These are phyloP conservation scores for Candida sp. DNA, from an alignment of 1,139 yeast genomes.

Conservation along the genomic window DNA sequence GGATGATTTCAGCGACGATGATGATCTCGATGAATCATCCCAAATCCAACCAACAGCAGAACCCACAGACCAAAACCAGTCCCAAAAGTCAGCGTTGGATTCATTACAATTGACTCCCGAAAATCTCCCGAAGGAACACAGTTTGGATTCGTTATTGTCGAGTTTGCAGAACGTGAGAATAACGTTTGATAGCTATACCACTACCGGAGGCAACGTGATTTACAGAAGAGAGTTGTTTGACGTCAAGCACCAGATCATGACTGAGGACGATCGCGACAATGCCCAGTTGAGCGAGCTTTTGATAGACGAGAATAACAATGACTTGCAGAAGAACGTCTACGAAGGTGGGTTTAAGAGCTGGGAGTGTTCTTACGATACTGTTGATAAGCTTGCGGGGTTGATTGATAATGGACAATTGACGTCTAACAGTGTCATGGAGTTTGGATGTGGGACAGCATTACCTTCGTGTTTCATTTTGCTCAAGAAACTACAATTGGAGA, in stretches of 20 bases:
- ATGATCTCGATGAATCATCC: slow-evolving; percentile 10
- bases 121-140: slow-evolving; percentile 35
- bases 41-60: neutral
- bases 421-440: slow-evolving; percentile 50
- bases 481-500: slow-evolving; percentile 21
- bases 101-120: slow-evolving; percentile 22
- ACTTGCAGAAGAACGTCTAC: slow-evolving; percentile 74
- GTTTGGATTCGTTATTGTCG: slow-evolving; percentile 33
- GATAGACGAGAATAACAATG: slow-evolving; percentile 62
- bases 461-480: slow-evolving; percentile 68
- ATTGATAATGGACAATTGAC: slow-evolving; percentile 17
- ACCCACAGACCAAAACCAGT: neutral
- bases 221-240: slow-evolving; percentile 82
- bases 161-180: slow-evolving; percentile 50
- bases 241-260: slow-evolving; percentile 90
- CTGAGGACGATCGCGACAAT: slow-evolving; percentile 54
- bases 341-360: slow-evolving; percentile 97
- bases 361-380: slow-evolving; percentile 90
- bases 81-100: slow-evolving; percentile 33
- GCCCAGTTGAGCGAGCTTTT: slow-evolving; percentile 45
- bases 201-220: slow-evolving; percentile 39
- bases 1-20: slow-evolving; percentile 38
- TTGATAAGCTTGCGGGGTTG: slow-evolving; percentile 44
- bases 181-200: slow-evolving; percentile 49
- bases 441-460: slow-evolving; percentile 92